A percentile compares a stretch with the other conserved stretches of the same genome.
Conservation (phyloP, 116 monocot genomes). For the Phalaenopsis hybrid region DNA sequence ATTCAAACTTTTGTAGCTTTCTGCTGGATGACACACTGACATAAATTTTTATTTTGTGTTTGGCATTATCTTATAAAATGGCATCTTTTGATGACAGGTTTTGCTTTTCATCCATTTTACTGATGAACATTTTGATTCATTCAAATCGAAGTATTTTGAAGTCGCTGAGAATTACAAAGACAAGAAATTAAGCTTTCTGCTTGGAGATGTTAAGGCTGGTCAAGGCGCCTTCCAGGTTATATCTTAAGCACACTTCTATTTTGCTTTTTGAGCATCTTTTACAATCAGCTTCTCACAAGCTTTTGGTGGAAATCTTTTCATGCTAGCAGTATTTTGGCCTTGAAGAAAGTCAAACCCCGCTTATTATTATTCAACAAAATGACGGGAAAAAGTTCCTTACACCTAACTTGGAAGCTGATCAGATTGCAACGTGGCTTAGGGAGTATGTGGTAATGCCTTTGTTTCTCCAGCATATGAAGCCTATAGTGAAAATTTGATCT, state of each 20-base stretch:
- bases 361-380: constrained; percentile 56
- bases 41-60: neutral
- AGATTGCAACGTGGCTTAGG: constrained; percentile 66
- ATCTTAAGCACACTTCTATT: neutral
- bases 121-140: constrained; percentile 40
- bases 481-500: neutral
- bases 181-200: constrained; percentile 63
- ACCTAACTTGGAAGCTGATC: constrained; percentile 54
- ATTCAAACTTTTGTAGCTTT: neutral
- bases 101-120: constrained; percentile 75
- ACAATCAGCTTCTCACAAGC: constrained; percentile 13
- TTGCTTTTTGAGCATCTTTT: neutral
- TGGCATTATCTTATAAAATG: constrained; percentile 4
- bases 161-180: constrained; percentile 62
- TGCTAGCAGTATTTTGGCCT: constrained; percentile 75
- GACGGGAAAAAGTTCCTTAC: constrained; percentile 71
- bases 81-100: constrained; percentile 32
- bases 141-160: constrained; percentile 52
- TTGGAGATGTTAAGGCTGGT: constrained; percentile 77
- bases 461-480: neutral
- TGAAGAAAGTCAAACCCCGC: constrained; percentile 67
- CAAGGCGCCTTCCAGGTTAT: constrained; percentile 82
- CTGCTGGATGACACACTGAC: neutral
- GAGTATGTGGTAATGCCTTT: constrained; percentile 50
- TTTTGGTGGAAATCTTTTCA: constrained; percentile 2